phyloP scores from a whole-genome alignment of 441 rosid species.

The Erysimum pusillum region DNA sequence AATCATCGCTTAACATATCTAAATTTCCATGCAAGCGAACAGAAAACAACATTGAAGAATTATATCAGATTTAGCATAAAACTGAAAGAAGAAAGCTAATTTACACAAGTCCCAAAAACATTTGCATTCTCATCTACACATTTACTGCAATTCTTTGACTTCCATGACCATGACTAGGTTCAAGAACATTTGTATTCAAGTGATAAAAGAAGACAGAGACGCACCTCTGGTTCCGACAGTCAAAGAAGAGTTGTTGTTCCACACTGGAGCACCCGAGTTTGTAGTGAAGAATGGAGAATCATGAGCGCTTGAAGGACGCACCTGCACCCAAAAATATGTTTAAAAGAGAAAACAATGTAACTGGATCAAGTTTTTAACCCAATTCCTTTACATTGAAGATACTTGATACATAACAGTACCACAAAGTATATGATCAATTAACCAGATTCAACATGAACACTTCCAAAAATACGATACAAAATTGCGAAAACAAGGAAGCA shows the following conservation, averaged over 20 bases:
- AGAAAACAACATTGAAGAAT: neutral
- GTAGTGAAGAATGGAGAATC: conserved; percentile 76
- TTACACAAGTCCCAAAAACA: neutral
- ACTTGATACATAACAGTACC: neutral
- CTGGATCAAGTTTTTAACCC: neutral
- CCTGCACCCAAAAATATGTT: conserved; percentile 21
- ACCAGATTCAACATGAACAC: conserved; percentile 25
- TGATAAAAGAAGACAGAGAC: neutral
- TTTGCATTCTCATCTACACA: conserved; percentile 2
- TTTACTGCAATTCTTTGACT: neutral
- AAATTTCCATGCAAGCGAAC: neutral
- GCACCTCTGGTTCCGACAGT: conserved; percentile 89
- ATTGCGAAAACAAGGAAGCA: neutral
- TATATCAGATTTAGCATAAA: conserved; percentile 1
- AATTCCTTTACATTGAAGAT: neutral
- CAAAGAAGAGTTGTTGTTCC: conserved; percentile 83
- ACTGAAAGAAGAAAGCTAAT: conserved; percentile 12
- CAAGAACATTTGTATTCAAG: neutral
- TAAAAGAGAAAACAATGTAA: neutral
- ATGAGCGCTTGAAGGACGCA: conserved; percentile 70
- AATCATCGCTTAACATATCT: neutral
- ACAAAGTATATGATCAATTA: conserved; percentile 5
- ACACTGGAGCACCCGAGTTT: conserved; percentile 90
- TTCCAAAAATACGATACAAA: neutral
- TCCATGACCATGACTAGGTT: neutral